Conservation (phyloP, 768 basidiomycete genomes). For the Auriscalpium microsporum region DNA sequence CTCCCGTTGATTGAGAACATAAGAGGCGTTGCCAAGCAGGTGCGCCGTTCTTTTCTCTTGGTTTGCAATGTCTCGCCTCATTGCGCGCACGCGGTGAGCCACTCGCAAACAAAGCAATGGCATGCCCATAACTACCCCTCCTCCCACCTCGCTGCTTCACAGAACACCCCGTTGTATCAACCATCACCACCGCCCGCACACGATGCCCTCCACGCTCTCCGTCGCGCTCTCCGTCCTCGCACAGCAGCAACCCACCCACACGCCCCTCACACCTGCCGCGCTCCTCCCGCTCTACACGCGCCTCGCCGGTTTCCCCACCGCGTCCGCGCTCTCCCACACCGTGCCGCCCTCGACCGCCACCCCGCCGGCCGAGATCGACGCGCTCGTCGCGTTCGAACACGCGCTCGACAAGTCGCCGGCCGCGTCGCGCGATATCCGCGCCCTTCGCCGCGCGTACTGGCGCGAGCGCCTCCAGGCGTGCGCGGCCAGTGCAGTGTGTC, state of each 20-base stretch:
- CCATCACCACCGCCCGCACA: background rate
- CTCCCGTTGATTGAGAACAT: too few relatives aligned
- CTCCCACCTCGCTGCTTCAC: too few relatives aligned
- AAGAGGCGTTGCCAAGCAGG: too few relatives aligned
- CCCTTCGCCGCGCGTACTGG: background rate
- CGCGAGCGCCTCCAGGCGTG: background rate
- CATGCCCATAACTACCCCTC: too few relatives aligned
- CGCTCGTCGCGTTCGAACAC: background rate
- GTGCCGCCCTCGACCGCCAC: background rate
- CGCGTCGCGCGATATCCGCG: background rate
- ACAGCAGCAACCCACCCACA: background rate
- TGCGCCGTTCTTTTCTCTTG: too few relatives aligned
- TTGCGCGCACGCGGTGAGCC: too few relatives aligned
- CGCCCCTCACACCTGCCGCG: background rate
- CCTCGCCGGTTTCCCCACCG: background rate
- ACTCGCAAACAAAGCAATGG: too few relatives aligned
- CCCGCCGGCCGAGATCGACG: background rate
- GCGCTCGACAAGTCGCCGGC: background rate
- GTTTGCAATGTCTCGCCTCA: too few relatives aligned
- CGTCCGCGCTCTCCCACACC: background rate
- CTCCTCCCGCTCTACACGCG: background rate
- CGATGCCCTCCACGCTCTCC: background rate
- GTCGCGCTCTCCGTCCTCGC: background rate
- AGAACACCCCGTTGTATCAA: too few relatives aligned
- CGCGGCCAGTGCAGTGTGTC: background rate